A percentile compares a stretch with the other conserved stretches of the same genome.
Conservation (phyloP, 2,329 filamentous ascomycete genomes). For the Beauveria asiatica region DNA sequence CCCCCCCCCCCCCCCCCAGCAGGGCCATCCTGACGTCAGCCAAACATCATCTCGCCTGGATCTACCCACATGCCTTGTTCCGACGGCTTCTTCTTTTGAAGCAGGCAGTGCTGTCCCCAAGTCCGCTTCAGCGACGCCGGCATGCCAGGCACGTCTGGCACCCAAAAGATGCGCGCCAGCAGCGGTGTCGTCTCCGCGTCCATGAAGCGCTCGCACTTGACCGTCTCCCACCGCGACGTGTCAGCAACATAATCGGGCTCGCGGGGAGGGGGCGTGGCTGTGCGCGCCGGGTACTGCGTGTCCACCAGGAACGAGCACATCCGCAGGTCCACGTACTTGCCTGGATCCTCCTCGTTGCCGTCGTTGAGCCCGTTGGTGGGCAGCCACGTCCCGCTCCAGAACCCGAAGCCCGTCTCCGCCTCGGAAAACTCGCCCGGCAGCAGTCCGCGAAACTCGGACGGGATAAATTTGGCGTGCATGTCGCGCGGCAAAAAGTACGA, state of each 20-base stretch:
- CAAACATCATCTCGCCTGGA: constrained; percentile 13
- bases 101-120: constrained; percentile 84
- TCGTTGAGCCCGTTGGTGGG: constrained; percentile 84
- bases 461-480: constrained; percentile 81
- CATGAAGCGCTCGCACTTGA: constrained; percentile 71
- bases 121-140: constrained; percentile 62
- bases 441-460: constrained; percentile 80
- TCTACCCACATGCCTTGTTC: constrained; percentile 12
- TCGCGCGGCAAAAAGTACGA: constrained; percentile 83
- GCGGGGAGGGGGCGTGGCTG: constrained; percentile 33
- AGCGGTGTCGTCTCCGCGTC: constrained; percentile 68
- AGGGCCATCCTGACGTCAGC: constrained; percentile 8
- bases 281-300: constrained; percentile 61
- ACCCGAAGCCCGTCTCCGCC: constrained; percentile 57
- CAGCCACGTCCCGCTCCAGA: constrained; percentile 78
- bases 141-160: constrained; percentile 63
- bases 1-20: background rate
- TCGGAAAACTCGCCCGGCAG: constrained; percentile 86
- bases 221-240: constrained; percentile 63
- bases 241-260: constrained; percentile 79
- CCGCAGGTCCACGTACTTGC: constrained; percentile 74
- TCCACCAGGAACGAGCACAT: constrained; percentile 82
- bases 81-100: constrained; percentile 45
- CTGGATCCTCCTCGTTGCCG: constrained; percentile 73
- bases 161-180: constrained; percentile 70